These are phyloP conservation scores for Agrocybe chaxingu DNA, from an alignment of 768 basidiomycete genomes.

Conservation along the genomic window DNA sequence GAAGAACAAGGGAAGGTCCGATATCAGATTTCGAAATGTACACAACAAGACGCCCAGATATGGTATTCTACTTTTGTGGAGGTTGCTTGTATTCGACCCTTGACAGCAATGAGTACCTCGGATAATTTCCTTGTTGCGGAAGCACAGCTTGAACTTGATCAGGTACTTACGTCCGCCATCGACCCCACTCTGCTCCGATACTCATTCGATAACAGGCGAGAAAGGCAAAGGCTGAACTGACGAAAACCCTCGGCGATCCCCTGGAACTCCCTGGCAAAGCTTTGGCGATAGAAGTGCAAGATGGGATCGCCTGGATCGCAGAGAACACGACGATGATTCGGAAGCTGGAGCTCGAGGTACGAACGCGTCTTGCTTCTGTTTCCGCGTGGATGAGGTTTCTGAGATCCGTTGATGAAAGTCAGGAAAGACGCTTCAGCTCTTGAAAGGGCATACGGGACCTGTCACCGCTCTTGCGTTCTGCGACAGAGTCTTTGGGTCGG, in stretches of 20 bases:
- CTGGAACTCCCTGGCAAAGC: slow-evolving; percentile 76
- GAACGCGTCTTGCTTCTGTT: not conserved
- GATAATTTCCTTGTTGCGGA: slow-evolving; percentile 71
- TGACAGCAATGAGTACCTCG: slow-evolving; percentile 10
- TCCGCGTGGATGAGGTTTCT: not conserved
- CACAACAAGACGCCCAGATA: no score
- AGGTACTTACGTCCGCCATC: slow-evolving; percentile 36
- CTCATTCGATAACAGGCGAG: slow-evolving; percentile 47
- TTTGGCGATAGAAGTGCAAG: slow-evolving; percentile 63
- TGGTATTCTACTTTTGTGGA: no score
- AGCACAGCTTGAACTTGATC: slow-evolving; percentile 61
- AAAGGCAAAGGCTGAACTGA: slow-evolving; percentile 66
- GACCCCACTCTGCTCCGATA: not conserved
- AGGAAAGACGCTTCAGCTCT: slow-evolving; percentile 73
- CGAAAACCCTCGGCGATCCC: slow-evolving; percentile 73
- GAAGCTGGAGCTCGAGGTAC: slow-evolving; percentile 75
- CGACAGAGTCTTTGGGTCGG: slow-evolving; percentile 35
- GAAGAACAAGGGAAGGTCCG: no score
- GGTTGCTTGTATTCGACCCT: no score
- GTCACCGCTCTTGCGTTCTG: slow-evolving; percentile 80
- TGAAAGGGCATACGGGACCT: slow-evolving; percentile 84
- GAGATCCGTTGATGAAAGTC: slow-evolving; percentile 45
- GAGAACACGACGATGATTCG: slow-evolving; percentile 78
- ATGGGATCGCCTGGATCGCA: slow-evolving; percentile 77
- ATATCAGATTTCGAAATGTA: no score